Evolutionary conservation across 441 rosid genomes (phyloP), one percentile per base, ranked within the genome.

Genomic region (Populus tomentosa): DNA sequence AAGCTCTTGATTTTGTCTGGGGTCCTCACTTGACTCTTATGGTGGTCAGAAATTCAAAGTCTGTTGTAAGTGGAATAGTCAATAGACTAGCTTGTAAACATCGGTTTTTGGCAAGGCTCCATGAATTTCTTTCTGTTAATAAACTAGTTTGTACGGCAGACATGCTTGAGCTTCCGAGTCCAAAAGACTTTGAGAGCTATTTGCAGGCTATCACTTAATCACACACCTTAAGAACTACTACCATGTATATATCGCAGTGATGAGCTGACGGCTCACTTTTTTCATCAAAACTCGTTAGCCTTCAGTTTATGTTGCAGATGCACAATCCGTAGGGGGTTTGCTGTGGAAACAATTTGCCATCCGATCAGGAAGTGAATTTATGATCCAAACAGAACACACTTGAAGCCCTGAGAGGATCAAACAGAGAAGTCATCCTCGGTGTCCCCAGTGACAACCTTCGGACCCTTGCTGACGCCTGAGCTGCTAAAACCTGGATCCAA

Each of bases 321-420:
- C 84, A 14, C 67, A 77, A 64, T 36, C 85, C 3, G 26, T 79
- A 13, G 90, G 90, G 92, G 2, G 84, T 79, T 4, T 87, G 87
- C 64, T 68, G 86, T 33, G 90, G 87, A 35, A 20, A 85, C 73
- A 59, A 85, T 77, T 75, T 85, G 40, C 86, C 88, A 13, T 61
- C 83, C 2, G 80, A 78, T 1, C 70, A 62, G 3, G 84, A 86
- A 40, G 89, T 76, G 87, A 75, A 86, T 87, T 63, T 89, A 87
- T 16, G 59, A 81, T 36, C 88, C 89, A 3, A 69, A 89, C 65
- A 80, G 76, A 50, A 78, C n/a, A 81, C 86, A 24, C 86, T 89
- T 24, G 71, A 82, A 20, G 90, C 88, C 23, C 87, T 89, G 2
- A 70, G 30, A 70, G 88, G 87, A 71, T 76, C 90, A 50, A 81